Percentiles rank a stretch among this genome's conserved stretches.
These are phyloP conservation scores for Prototheca wickerhamii DNA, from an alignment of 163 green algal species.

Conservation along the genomic window DNA sequence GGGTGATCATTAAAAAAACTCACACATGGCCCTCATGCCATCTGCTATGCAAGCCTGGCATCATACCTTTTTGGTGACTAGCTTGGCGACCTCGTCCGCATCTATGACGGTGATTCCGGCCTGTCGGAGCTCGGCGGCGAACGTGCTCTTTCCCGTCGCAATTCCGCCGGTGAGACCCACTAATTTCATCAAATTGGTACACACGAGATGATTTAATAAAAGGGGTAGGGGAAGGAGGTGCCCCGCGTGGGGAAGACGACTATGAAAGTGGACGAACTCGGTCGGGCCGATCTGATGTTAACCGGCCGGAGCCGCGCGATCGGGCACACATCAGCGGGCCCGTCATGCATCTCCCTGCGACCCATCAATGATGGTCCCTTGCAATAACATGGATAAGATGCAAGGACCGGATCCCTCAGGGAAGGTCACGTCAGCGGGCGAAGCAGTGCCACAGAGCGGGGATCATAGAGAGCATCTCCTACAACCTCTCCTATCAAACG, in stretches of 20 bases:
- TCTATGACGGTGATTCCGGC: constrained; percentile 51
- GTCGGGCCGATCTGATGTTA: too few species aligned
- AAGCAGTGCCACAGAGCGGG: too few species aligned
- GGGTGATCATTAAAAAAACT: background rate
- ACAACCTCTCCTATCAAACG: background rate
- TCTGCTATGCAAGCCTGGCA: background rate
- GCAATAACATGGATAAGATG: background rate
- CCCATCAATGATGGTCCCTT: background rate
- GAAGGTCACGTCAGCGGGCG: too few species aligned
- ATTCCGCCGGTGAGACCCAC: constrained; percentile 70
- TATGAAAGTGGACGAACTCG: too few species aligned
- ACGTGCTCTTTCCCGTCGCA: constrained; percentile 64
- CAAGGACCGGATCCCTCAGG: too few species aligned
- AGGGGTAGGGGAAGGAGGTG: too few species aligned
- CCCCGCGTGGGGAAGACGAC: too few species aligned
- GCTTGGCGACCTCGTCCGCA: constrained; percentile 53
- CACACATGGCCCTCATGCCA: background rate
- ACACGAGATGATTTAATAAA: too few species aligned
- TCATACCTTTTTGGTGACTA: constrained; percentile 32
- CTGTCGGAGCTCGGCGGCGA: constrained; percentile 23
- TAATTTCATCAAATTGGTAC: constrained; percentile 38
- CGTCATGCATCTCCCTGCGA: too few species aligned
- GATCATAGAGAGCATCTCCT: background rate
- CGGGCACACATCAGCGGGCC: too few species aligned
- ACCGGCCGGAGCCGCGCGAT: too few species aligned